phyloP scores from a whole-genome alignment of 75 land plant genomes.

The Selaginella tamariscina region DNA sequence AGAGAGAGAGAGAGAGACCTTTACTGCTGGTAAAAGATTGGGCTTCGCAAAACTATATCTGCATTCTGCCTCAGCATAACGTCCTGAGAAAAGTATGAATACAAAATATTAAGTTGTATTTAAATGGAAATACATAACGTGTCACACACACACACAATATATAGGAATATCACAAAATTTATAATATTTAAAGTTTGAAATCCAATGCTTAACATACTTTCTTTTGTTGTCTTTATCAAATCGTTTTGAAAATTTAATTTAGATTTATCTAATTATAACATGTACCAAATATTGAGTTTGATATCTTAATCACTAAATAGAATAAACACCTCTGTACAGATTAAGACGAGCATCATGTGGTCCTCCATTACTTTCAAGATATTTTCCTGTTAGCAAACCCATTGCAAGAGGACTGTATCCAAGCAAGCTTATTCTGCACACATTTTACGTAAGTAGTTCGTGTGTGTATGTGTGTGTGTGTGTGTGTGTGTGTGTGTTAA shows the following conservation, averaged over 20 bases:
- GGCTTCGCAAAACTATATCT: constrained; percentile 51
- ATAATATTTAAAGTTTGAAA: not conserved
- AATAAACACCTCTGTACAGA: constrained; percentile 47
- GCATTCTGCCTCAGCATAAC: constrained; percentile 77
- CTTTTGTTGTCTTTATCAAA: too few species aligned
- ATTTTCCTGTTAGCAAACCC: constrained; percentile 90
- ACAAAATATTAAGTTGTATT: too few species aligned
- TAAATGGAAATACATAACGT: too few species aligned
- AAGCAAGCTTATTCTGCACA: constrained; percentile 44
- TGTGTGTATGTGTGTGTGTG: too few species aligned
- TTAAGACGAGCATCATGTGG: constrained; percentile 63
- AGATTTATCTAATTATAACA: too few species aligned
- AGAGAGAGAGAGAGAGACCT: constrained; percentile 24
- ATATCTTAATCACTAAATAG: too few species aligned
- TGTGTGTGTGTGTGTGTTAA: too few species aligned
- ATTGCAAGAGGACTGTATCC: constrained; percentile 92
- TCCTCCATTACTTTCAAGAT: constrained; percentile 43
- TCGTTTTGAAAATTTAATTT: too few species aligned
- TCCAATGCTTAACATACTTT: too few species aligned
- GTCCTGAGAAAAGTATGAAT: constrained; percentile 31
- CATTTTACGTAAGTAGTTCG: not conserved
- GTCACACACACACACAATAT: too few species aligned
- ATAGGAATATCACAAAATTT: too few species aligned
- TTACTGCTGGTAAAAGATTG: constrained; percentile 34
- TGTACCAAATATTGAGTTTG: too few species aligned